phyloP scores from a whole-genome alignment of 208 protist genomes.

The Acanthamoeba triangularis region DNA sequence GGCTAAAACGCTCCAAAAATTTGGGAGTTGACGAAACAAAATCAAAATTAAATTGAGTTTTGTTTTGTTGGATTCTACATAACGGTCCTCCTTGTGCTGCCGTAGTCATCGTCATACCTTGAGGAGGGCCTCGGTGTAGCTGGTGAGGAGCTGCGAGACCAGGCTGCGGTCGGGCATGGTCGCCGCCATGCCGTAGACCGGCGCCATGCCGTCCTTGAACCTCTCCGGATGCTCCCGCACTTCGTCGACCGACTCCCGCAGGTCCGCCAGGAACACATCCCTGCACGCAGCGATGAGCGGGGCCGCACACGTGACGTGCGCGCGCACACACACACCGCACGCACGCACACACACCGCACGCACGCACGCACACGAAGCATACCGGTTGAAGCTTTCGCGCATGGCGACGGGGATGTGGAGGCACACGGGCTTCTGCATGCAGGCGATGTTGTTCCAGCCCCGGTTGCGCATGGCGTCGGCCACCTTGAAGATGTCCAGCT shows the following conservation, averaged over 20 bases:
- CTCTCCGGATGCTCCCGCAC: constrained; percentile 62
- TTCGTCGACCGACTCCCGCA: constrained; percentile 31
- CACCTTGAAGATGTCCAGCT: constrained; percentile 94
- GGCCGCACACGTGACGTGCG: no score
- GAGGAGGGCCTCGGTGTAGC: constrained; percentile 44
- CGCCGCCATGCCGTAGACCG: constrained; percentile 28
- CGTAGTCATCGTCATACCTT: not conserved
- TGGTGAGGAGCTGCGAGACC: constrained; percentile 38
- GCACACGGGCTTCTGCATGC: constrained; percentile 64
- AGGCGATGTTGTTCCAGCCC: constrained; percentile 89
- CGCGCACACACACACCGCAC: not conserved
- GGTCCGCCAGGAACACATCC: constrained; percentile 63
- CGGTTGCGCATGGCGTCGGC: constrained; percentile 89
- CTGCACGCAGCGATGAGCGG: not conserved
- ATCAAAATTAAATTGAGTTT: not conserved
- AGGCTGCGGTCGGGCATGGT: constrained; percentile 52
- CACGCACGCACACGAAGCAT: no score
- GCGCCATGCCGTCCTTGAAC: constrained; percentile 29
- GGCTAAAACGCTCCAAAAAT: no score
- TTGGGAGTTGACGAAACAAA: no score
- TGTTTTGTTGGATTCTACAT: no score
- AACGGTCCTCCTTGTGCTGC: not conserved
- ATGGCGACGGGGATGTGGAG: constrained; percentile 46
- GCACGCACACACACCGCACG: not conserved
- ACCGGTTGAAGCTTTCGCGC: constrained; percentile 25